Evolutionary conservation across 2,329 filamentous ascomycete species (phyloP).

Genomic region (Neonectria punicea): DNA sequence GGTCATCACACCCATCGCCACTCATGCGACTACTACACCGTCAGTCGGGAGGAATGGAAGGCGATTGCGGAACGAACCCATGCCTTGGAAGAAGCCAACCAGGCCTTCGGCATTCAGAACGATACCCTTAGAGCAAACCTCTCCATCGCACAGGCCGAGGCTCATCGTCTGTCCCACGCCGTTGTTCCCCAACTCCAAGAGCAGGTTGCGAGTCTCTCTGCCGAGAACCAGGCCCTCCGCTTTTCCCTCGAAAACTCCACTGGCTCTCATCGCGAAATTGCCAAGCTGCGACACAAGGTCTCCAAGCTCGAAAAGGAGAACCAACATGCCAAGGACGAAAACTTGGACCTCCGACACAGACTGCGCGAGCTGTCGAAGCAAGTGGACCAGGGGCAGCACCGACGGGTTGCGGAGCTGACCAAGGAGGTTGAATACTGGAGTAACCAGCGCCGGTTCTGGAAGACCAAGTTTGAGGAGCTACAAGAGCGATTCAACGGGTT

Average conservation of each 20-base stretch:
- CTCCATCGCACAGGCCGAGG: slow-evolving; percentile 49
- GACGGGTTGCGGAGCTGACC: slow-evolving; percentile 46
- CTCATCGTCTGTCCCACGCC: slow-evolving; percentile 46
- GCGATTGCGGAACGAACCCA: slow-evolving; percentile 50
- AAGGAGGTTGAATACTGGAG: slow-evolving; percentile 51
- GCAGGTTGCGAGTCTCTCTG: slow-evolving; percentile 49
- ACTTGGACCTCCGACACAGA: slow-evolving; percentile 47
- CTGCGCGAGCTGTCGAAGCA: slow-evolving; percentile 50
- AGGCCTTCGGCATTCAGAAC: slow-evolving; percentile 47
- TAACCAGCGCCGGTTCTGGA: slow-evolving; percentile 46
- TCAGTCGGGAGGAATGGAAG: slow-evolving; percentile 52
- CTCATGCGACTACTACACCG: slow-evolving; percentile 49
- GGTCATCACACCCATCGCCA: slow-evolving; percentile 46
- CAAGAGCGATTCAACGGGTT: slow-evolving; percentile 44
- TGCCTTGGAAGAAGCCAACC: slow-evolving; percentile 49
- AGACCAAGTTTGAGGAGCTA: slow-evolving; percentile 43
- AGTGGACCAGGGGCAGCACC: slow-evolving; percentile 45
- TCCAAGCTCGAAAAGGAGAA: slow-evolving; percentile 52
- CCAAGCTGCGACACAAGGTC: slow-evolving; percentile 48
- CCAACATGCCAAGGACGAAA: slow-evolving; percentile 49
- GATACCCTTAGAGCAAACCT: slow-evolving; percentile 50
- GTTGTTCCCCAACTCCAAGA: slow-evolving; percentile 51
- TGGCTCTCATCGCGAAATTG: slow-evolving; percentile 45
- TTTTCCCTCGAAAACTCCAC: slow-evolving; percentile 48
- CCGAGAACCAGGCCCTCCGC: slow-evolving; percentile 54